Evolutionary conservation across 2,329 filamentous ascomycete species (phyloP), one percentile per base, ranked within the genome.

Genomic region (Aspergillus puulaauensis): DNA sequence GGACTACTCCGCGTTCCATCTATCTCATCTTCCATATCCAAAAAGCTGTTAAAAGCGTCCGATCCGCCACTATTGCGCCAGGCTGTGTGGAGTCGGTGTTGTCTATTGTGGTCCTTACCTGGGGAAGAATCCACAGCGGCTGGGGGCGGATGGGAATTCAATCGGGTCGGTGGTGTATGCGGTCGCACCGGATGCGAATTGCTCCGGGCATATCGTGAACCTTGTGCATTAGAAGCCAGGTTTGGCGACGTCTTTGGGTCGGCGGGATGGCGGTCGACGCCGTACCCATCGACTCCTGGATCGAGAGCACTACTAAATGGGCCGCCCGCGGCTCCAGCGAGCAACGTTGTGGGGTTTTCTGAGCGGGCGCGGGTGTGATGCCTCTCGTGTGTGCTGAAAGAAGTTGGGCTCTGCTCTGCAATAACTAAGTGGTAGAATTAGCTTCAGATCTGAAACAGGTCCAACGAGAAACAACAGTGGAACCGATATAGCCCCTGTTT

Each of bases 301-400:
- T 71, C 67, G 61, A 70, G 66, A 64, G 69, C 56, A 64, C 63
- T 66, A 60, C 66, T 64, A 64, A 66, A 61, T 66, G 70, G 65
- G 70, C 70, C 68, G 69, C 62, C 70, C 70, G 77, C 61, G 81
- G 76, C 61, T 81, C 77, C 57, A 78, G 79, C 48, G 79, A 75
- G 63, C 82, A 81, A 57, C 81, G 83, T 61, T 82, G 83, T 57
- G 85, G 75, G 46, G 84, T 73, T 50, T 71, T 91, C 88, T 54
- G 88, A 90, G 74, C 86, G 90, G 55, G 88, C 85, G 64, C 88
- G 85, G 69, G 73, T 89, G 86, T 89, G 76, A 81, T 87, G 68
- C 85, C 48, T 86, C 83, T 64, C 84, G 79, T 54, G 79, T 74
- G 54, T 76, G 78, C 54, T 75, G 70, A 56, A 75, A 45, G 79